Evolutionary conservation across 2,329 filamentous ascomycete genomes (phyloP), one percentile per base, ranked within the genome.

Genomic region (Knufia petricola): DNA sequence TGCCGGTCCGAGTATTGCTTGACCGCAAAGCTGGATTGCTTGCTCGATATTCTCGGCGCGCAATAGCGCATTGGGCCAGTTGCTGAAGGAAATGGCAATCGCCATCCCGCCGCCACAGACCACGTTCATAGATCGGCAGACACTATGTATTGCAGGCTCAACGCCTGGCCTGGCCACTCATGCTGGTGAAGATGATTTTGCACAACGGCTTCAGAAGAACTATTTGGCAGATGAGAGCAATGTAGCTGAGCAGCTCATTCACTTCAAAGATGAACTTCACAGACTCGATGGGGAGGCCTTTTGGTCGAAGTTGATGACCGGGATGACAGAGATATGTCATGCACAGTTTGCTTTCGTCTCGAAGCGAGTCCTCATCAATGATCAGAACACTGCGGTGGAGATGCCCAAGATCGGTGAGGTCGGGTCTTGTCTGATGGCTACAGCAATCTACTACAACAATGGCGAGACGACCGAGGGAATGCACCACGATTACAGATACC

Each of bases 301-400:
- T 64, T 86, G 81, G 81, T 68, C 67, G 38, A 66, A 74, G 19
- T 66, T 84, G 49, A 78, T 83, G 65, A 75, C 82, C 59, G 79
- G 78, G 37, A 69, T 85, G 58, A 77, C 81, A 39, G 69, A 70
- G 40, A 76, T 85, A 30, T 71, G 76, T 50, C 75, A 77, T 51
- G 75, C 81, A 7, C 82, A 86, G 61, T 83, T 81, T 66, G 76
- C 74, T 20, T 85, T 85, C 58, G 78, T 85, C 34, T 78, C 80
- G 39, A 83, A 83, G 61, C 67, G 79, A 38, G 77, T 81, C 37
- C 64, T 79, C 48, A 71, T 74, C 21, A 75, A 79, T 57, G 79
- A 83, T 51, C 69, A 77, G 51, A 65, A 77, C 51, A 65, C 71
- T 12, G 73, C 76, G 7, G 71, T 81, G 20, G 77, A 81, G 57